Base-by-base conservation (phyloP, 495 filamentous ascomycete species). In the Ramalina intermedia region DNA sequence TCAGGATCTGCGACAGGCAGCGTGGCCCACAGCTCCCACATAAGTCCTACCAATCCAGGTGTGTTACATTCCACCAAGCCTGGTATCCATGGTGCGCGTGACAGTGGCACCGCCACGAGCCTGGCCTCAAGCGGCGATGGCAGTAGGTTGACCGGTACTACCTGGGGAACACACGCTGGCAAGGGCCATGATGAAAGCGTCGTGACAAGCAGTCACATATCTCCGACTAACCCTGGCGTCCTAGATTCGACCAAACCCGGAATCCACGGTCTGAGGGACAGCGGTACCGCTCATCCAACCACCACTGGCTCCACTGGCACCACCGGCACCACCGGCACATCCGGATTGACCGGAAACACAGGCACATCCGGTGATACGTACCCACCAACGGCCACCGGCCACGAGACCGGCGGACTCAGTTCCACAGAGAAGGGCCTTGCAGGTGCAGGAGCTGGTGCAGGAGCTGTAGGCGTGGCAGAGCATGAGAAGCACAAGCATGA, bases 21-120 rank as follows among this genome's bases (percentile, higher is more conserved):
- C 42, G 47, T 49, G 35, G 54, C 54, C 37, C 37, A 48, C 37
- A 52, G 58, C 47, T 39, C 24, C 38, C 41, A 11, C 48, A 41
- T 53, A 13, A 43, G 42, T 33, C 42, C 50, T 20, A 54, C 51
- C 26, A 51, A 50, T 17, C 13, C 42, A 12, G 46, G 48, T 38
- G 52, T 48, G 20, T 35, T 48, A 8, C 29, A 55, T 33, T 44
- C 45, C 50, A 51, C 55, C 2, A 51, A 54, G 52, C 41, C 50
- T 26, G 50, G 59, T 50, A 53, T 58, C 7, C 52, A 62, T 18
- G 64, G 64, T 14, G 55, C 56, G 43, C 58, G 61, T n/a, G 59
- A 58, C 14, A 61, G 64, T 11, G 62, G 60, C 33, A 46, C 39
- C 8, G 39, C 41, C 46, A 41, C 41, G 13, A 33, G 43, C 17